Evolutionary conservation across 2,329 filamentous ascomycete genomes (phyloP).

Genomic region (Chaetomiaceae sp.): DNA sequence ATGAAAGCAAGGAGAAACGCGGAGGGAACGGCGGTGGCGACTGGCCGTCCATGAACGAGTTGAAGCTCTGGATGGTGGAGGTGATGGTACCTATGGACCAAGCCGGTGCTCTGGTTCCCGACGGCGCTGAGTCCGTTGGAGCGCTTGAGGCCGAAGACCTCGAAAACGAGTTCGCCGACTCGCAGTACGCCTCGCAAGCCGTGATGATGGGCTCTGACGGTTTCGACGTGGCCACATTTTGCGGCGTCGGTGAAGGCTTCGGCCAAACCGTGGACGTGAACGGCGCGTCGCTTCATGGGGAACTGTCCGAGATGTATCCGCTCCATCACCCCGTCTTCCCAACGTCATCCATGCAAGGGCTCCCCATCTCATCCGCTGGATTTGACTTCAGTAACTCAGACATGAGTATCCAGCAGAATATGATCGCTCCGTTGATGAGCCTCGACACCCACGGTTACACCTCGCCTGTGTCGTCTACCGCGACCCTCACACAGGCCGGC

Average conservation of each 20-base stretch:
- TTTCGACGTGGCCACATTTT: slow-evolving; percentile 18
- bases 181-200: slow-evolving; percentile 7
- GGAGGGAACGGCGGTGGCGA: slow-evolving; percentile 52
- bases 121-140: slow-evolving; percentile 32
- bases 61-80: slow-evolving; percentile 59
- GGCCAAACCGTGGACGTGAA: slow-evolving; percentile 17
- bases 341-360: slow-evolving; percentile 8
- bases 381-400: slow-evolving; percentile 23
- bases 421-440: slow-evolving; percentile 15
- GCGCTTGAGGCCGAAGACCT: slow-evolving; percentile 27
- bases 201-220: background rate
- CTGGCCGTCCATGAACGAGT: slow-evolving; percentile 52
- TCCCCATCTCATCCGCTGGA: slow-evolving; percentile 28
- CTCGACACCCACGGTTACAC: slow-evolving; percentile 24
- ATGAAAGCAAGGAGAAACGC: slow-evolving; percentile 44
- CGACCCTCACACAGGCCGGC: slow-evolving; percentile 26
- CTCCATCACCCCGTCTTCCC: slow-evolving; percentile 15
- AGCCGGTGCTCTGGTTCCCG: slow-evolving; percentile 34
- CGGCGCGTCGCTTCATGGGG: slow-evolving; percentile 16
- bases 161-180: slow-evolving; percentile 23
- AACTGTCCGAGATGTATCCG: slow-evolving; percentile 17
- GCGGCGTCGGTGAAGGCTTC: slow-evolving; percentile 23
- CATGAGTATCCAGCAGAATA: slow-evolving; percentile 14
- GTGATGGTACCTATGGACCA: slow-evolving; percentile 42
- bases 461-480: slow-evolving; percentile 27